phyloP scores from a whole-genome alignment of 169 alveolate species.

The Condylostoma magnum region DNA sequence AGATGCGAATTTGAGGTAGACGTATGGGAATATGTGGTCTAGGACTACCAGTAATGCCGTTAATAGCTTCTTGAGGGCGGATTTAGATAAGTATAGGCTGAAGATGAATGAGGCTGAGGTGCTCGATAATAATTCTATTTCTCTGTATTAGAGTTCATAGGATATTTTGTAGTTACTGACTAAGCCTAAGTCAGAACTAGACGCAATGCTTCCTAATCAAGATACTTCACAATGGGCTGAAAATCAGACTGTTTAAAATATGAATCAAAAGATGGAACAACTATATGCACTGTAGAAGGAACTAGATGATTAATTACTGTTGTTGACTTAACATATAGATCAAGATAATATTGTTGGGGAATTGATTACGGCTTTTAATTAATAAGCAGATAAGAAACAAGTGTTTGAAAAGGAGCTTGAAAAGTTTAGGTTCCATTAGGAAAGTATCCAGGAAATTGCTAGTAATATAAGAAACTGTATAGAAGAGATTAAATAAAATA shows the following conservation, averaged over 20 bases:
- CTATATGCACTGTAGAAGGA: background rate
- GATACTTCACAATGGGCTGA: background rate
- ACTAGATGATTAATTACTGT: background rate
- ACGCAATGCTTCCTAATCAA: slow-evolving; percentile 7
- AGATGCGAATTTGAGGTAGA: slow-evolving; percentile 24
- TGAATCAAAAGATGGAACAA: slow-evolving; percentile 1
- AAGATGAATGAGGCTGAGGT: background rate
- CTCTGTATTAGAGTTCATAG: background rate
- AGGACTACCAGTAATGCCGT: slow-evolving; percentile 6
- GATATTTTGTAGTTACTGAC: background rate
- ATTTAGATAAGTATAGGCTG: background rate
- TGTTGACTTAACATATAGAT: background rate
- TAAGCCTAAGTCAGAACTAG: slow-evolving; percentile 7
- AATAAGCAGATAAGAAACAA: slow-evolving; percentile 6
- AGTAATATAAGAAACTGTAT: background rate
- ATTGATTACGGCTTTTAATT: background rate
- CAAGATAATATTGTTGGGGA: slow-evolving; percentile 28
- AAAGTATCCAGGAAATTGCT: background rate
- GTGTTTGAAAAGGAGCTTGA: background rate
- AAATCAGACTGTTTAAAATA: background rate
- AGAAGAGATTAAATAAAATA: background rate
- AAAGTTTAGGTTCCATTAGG: background rate
- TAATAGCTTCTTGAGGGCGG: background rate
- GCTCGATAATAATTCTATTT: background rate
- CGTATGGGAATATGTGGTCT: slow-evolving; percentile 20